Evolutionary conservation across 2,329 filamentous ascomycete genomes (phyloP), one percentile per base, ranked within the genome.

Genomic region (Cyphellophora attinorum): DNA sequence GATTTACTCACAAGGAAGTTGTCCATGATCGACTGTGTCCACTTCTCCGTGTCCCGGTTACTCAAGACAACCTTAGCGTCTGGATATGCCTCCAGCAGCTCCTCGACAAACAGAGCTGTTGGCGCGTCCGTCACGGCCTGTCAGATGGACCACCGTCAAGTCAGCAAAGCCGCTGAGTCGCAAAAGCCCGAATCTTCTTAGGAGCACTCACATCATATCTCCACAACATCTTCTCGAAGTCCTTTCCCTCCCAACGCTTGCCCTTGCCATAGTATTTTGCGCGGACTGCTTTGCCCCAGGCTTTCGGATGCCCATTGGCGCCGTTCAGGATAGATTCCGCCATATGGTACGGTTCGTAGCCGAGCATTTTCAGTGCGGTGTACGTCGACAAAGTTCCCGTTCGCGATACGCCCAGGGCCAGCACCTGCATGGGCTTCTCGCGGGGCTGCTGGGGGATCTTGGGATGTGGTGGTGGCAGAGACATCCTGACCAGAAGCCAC

Each of bases 171-270:
- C 13, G n/a, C n/a, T 6, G 13, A 11, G 19, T 27, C 11, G 5
- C 28, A 25, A 10, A 31, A 31, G 17, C 29, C 27, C 6, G 19
- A 32, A 21, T 15, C 6, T 19, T 12, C 6, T 12, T 12, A 21
- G 11, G 10, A 6, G 6, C 8, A 15, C 18, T 6, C 17, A 34
- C 35, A 11, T 46, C 46, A 29, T 44, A 50, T 28, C 52, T 38
- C 27, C 54, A 53, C 1, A 59, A 45, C 11, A 59, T 34, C 13
- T 46, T 41, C 31, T 60, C 55, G 44, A 50, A 57, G 19, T 56
- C 42, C 8, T 21, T 23, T 31, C 18, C 31, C 11, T 27, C 29
- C 11, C 25, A 40, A 11, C 18, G 23, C 14, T 30, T 30, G 11
- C 27, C 33, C 14, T 39, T 12, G 3, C 27, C 27, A 11, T 25